phyloP scores from a whole-genome alignment of 2,329 filamentous ascomycete genomes.

The Talaromyces albobiverticillius region DNA sequence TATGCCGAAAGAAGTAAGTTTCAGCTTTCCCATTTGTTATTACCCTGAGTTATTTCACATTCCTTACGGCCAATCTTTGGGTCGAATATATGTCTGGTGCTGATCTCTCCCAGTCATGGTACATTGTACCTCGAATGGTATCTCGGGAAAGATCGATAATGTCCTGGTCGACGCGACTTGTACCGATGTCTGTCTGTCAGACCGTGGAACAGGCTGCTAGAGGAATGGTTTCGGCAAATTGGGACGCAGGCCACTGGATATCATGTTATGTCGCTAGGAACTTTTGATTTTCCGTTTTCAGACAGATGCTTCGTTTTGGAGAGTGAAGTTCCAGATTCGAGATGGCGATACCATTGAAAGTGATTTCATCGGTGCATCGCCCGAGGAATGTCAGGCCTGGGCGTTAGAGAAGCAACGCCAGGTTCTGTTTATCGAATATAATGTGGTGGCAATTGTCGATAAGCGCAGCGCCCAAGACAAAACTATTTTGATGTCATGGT shows the following conservation, averaged over 20 bases:
- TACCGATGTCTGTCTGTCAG: not conserved
- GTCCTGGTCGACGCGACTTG: not conserved
- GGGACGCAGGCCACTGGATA: not conserved
- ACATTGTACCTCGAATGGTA: not conserved
- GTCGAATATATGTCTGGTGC: not conserved
- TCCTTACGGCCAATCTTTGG: not conserved
- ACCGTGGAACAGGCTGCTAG: not conserved
- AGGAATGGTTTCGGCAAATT: not conserved
- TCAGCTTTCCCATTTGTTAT: not conserved
- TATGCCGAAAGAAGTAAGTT: not conserved
- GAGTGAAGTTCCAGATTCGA: not conserved
- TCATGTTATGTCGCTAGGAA: not conserved
- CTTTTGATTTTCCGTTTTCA: too few species aligned
- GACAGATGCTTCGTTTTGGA: too few species aligned
- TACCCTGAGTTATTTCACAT: not conserved
- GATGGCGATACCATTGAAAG: not conserved
- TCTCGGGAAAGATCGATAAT: not conserved
- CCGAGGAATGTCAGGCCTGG: not conserved
- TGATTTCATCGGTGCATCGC: slow-evolving; percentile 1
- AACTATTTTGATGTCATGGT: not conserved
- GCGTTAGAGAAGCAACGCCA: not conserved
- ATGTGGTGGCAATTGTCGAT: not conserved
- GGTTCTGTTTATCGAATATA: not conserved
- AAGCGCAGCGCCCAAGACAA: not conserved
- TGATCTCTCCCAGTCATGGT: not conserved